phyloP scores from a whole-genome alignment of 371 early-diverging fungal genomes.

The Funneliformis caledonium region DNA sequence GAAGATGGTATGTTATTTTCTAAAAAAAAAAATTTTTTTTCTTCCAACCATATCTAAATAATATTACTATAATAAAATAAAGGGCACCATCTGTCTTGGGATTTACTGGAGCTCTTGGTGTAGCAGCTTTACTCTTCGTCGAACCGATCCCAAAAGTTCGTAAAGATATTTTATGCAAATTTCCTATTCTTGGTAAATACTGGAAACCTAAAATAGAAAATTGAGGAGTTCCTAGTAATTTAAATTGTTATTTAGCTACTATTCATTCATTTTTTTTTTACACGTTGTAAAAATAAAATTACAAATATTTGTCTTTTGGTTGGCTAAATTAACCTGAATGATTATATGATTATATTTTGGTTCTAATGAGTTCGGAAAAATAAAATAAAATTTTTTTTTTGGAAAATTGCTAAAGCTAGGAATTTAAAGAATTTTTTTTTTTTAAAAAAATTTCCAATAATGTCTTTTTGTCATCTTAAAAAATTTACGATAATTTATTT shows the following conservation, averaged over 20 bases:
- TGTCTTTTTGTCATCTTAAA: too few species aligned
- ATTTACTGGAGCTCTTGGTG: not conserved
- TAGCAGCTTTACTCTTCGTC: not conserved
- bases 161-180: constrained; percentile 16
- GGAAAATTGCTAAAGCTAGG: too few species aligned
- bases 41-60: not conserved
- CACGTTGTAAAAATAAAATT: not conserved
- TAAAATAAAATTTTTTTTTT: too few species aligned
- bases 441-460: too few species aligned
- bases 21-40: not conserved
- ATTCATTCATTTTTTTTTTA: not conserved
- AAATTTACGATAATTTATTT: too few species aligned
- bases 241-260: not conserved
- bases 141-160: constrained; percentile 37
- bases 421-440: too few species aligned
- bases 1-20: constrained; percentile 21
- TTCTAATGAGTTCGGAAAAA: too few species aligned
- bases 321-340: too few species aligned
- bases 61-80: not conserved
- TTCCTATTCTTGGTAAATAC: constrained; percentile 31
- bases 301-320: not conserved
- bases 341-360: too few species aligned
- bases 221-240: not conserved
- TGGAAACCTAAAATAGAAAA: constrained; percentile 8
- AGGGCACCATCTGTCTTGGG: constrained; percentile 31